These are phyloP conservation scores for Chalciporus piperatoides DNA, from an alignment of 1,284 basidiomycete species.

Conservation along the genomic window DNA sequence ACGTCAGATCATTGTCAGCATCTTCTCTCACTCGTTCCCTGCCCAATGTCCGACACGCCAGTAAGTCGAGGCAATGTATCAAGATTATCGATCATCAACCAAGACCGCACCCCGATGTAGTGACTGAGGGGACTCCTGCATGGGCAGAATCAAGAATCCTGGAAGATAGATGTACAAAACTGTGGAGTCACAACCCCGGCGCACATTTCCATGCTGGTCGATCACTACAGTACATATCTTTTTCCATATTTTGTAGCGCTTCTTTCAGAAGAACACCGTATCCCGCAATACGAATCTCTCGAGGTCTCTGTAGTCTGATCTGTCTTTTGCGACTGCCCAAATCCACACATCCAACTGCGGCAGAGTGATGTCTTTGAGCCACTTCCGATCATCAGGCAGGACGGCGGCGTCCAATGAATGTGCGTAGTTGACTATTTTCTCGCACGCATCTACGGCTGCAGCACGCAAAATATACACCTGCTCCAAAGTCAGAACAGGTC, in stretches of 20 bases:
- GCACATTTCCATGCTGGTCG: slow-evolving; percentile 1
- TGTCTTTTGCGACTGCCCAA: slow-evolving; percentile 73
- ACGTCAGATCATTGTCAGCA: background rate
- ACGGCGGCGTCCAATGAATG: slow-evolving; percentile 39
- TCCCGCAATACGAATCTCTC: slow-evolving; percentile 59
- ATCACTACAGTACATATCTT: background rate
- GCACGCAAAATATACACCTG: slow-evolving; percentile 79
- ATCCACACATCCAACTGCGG: slow-evolving; percentile 71
- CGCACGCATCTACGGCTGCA: slow-evolving; percentile 73
- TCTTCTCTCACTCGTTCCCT: background rate
- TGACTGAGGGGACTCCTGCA: too few relatives aligned
- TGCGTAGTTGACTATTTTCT: slow-evolving; percentile 58
- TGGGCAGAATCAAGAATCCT: too few relatives aligned
- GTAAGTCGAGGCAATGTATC: too few relatives aligned
- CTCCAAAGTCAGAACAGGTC: slow-evolving; percentile 54
- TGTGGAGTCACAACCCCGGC: background rate
- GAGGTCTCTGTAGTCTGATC: slow-evolving; percentile 61
- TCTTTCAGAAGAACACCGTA: slow-evolving; percentile 59
- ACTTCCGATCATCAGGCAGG: slow-evolving; percentile 35
- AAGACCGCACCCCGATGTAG: too few relatives aligned
- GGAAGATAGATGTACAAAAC: too few relatives aligned
- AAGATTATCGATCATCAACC: too few relatives aligned
- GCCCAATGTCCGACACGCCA: too few relatives aligned
- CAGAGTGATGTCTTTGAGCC: slow-evolving; percentile 55
- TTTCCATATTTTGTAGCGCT: background rate